Evolutionary conservation across 2,329 filamentous ascomycete genomes (phyloP), one percentile per base, ranked within the genome.

Genomic region (Pseudogymnoascus sp.): DNA sequence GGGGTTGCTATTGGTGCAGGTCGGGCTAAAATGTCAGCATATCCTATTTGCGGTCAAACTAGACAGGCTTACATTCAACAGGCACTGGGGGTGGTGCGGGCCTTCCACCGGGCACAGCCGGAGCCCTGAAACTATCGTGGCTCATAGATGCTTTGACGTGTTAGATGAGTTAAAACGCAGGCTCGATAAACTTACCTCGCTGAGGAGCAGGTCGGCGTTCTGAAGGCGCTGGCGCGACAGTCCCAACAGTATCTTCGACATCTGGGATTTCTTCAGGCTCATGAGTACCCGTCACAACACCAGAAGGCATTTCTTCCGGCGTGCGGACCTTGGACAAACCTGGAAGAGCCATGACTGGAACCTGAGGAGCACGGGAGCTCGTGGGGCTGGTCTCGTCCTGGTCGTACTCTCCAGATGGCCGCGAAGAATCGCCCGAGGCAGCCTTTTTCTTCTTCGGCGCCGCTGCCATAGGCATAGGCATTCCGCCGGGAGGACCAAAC

Each of bases 401-500:
- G 3, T 72, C 71, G 37, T 77, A 74, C 61, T 81, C 80, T 53
- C 73, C 76, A 43, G 69, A 66, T 58, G 69, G 75, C 66, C 72
- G 77, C 71, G 78, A 80, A 63, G 78, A 80, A 63, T 76, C 76
- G 38, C 72, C 67, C 5, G 73, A 66, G 6, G 37, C 12, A 8
- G 74, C 68, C 53, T 72, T 69, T 3, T 73, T 69, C 70, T 82
- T 82, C 72, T 85, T 85, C 74, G 85, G 85, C 71, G 80, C 84
- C 39, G 78, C 75, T n/a, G 75, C 73, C 4, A 75, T 75, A 62
- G 81, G 77, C 75, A 88, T 81, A 14, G 86, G 82, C 72, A 91
- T 83, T 63, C 84, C 85, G 37, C 82, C 83, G 36, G 86, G 84
- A 18, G 83, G 82, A 15, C 90, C 90, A 73, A 96, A 95, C 86